phyloP scores from a whole-genome alignment of 108 stramenopile genomes.

The Schizochytrium sp. region DNA sequence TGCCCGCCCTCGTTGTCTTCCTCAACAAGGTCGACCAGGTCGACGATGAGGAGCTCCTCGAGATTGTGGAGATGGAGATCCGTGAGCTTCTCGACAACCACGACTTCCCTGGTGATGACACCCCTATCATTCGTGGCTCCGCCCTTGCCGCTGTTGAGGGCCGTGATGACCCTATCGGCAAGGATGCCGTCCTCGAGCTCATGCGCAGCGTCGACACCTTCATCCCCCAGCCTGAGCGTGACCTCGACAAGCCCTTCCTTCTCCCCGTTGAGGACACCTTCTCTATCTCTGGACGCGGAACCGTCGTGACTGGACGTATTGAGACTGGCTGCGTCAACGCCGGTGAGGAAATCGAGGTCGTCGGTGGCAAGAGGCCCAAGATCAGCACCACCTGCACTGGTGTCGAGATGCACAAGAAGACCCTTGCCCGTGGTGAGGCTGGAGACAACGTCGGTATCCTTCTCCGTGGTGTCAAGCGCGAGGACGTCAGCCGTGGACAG shows the following conservation, averaged over 20 bases:
- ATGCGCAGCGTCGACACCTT: constrained; percentile 91
- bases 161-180: constrained; percentile 85
- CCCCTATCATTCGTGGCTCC: constrained; percentile 94
- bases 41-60: constrained; percentile 97
- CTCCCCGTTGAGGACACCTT: constrained; percentile 99
- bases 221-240: constrained; percentile 91
- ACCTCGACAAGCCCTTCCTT: constrained; percentile 97
- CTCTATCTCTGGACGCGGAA: constrained; percentile 98
- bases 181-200: constrained; percentile 87
- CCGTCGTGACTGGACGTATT: constrained; percentile 97
- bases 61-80: constrained; percentile 99
- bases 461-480: constrained; percentile 94
- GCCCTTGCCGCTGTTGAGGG: constrained; percentile 97
- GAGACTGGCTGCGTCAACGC: constrained; percentile 94
- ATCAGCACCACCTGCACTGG: constrained; percentile 94
- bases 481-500: constrained; percentile 96
- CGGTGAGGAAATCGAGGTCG: constrained; percentile 93
- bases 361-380: constrained; percentile 81
- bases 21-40: constrained; percentile 98
- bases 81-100: constrained; percentile 97
- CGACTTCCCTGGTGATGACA: constrained; percentile 95
- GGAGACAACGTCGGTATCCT: constrained; percentile 98
- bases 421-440: constrained; percentile 93
- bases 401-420: constrained; percentile 99
- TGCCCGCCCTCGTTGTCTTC: constrained; percentile 97